Base-by-base conservation (phyloP, 345 rosid species). In the Camelina laxa region DNA sequence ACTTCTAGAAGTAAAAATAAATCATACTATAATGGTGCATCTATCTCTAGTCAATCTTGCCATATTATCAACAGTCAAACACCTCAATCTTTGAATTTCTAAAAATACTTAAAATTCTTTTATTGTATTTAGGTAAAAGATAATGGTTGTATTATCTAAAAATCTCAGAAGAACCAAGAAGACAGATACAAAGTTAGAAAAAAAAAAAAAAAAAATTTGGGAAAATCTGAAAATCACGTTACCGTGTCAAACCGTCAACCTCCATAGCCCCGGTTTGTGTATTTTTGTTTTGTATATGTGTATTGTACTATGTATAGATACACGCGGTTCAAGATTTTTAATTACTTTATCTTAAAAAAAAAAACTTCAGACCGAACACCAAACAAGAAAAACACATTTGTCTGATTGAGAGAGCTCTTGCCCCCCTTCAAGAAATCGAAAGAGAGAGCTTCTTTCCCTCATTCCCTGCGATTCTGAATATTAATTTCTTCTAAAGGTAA, bases 341-440 rank as follows among this genome's bases (percentile, higher is more conserved):
- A 7, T 33, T 49, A 39, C 60, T 60, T 75, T 75, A 69, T 75
- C 74, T 61, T 4, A 27, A n/a, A 60, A 42, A n/a, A 60, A 42
- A 16, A 1, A 13, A 50, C 11, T 70, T 54, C 66, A 62, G 74
- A 76, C 80, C 49, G 70, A 76, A 76, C 70, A 75, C 55, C 70
- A 54, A 76, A 76, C 57, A 60, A 54, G 44, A 76, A 76, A 53
- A 38, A 76, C 16, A 76, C 64, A 69, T 75, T 76, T 54, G 65
- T 63, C 60, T 45, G 16, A 13, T 42, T 47, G 60, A 76, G 65
- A 76, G 9, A 27, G 70, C 59, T 59, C 22, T 33, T 33, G 4
- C 31, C 58, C 58, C 30, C 30, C 30, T 75, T 54, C 3, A 61
- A 21, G 57, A 75, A 53, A 31, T 75, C 57, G 31, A n/a, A 75